Evolutionary conservation across 2,329 filamentous ascomycete species (phyloP), one percentile per base, ranked within the genome.

Genomic region (Teratosphaeriaceae sp.): DNA sequence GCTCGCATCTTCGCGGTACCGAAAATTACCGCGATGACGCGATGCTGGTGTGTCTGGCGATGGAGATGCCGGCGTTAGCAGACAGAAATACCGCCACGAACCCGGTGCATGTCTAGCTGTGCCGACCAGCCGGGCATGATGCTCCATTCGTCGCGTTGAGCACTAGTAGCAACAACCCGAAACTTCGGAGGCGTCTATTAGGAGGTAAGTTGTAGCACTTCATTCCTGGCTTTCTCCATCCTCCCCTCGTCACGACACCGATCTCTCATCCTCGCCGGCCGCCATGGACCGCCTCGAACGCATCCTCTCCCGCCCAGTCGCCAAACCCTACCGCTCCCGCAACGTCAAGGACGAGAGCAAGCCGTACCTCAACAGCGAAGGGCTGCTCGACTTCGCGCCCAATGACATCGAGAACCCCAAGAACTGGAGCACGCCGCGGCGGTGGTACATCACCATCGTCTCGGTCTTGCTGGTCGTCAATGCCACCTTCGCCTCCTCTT

Each of bases 401-500:
- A 63, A 62, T 19, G 76, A 79, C 50, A 62, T 75, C 44, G 70
- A 75, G 50, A 70, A 59, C 66, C 73, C 37, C 51, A 70, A 50
- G 68, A 74, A 61, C 38, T 76, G 73, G 72, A 64, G 65, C 7
- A 54, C 43, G 0, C 26, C 50, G 2, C 60, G 70, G n/a, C 61
- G 69, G 21, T 61, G 62, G 50, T 62, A 57, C 44, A 63, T 75
- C 38, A 74, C 71, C 4, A 41, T 67, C 7, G 55, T 62, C 21
- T 54, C 67, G 19, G 65, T 74, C 6, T 42, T 69, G n/a, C 65
- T 74, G 13, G 73, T 76, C 27, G 65, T 76, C 49, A 78, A 78
- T 51, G 73, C 73, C 2, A 77, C 73, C 0, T 76, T 78, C 48
- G 73, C 74, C 21, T 72, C 70, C 3, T 68, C 67, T 19, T 62